Evolutionary conservation across 345 rosid genomes (phyloP), one percentile per base, ranked within the genome.

Genomic region (Camelina hispida): DNA sequence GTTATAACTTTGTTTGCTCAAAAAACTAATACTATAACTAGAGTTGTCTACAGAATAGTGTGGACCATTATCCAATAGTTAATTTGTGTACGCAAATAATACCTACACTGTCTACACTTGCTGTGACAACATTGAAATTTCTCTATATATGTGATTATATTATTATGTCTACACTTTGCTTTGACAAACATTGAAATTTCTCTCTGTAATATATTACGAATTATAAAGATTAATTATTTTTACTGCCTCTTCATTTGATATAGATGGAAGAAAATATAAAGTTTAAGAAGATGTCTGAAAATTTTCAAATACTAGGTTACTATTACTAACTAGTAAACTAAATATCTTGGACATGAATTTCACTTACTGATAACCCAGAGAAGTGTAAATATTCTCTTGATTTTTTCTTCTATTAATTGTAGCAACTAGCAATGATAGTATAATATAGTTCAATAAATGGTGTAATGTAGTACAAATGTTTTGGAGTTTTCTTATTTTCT

Each of bases 391-490:
- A 55, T 55, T 54, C 9, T 20, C 57, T 64, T 44, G 57, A 18
- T 44, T 5, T 20, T 65, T 56, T 65, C 37, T 55, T 51, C 12
- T 55, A 56, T 47, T 35, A 66, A 57, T 37, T 47, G 47, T n/a
- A 48, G 35, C 54, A 67, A 37, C 48, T n/a, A 48, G 35, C 54
- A 67, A 37, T 58, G 61, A 25, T 67, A 62, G 51, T 66, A 14
- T 2, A 6, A 46, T 48, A 47, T 16, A 61, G 7, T 68, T 68
- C 22, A 50, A 35, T 23, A 22, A 34, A 35, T 69, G 23, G 11
- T 52, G 63, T 67, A 50, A 25, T 46, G 61, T 51, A 60, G 68
- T 68, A 60, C 67, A 75, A 43, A 30, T 35, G 75, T 25, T 62
- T 64, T 77, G 71, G 59, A 55, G 43, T 56, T 63, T 40, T 42